Conservation (phyloP, 2,329 filamentous ascomycete genomes). For the Penicillium sp. region DNA sequence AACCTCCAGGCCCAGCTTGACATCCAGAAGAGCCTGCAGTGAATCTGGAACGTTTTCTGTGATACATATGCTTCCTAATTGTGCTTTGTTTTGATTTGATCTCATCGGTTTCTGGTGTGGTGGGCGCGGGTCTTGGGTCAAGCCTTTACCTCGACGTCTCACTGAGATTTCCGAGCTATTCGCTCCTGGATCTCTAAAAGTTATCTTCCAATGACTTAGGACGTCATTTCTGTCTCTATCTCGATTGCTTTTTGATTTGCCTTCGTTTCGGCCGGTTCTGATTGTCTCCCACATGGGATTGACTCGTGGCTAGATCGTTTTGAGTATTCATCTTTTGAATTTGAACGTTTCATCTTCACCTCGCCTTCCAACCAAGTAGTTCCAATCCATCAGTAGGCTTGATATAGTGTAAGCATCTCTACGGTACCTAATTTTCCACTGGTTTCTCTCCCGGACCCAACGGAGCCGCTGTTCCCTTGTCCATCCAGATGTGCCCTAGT, state of each 20-base stretch:
- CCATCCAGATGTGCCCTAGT: too few relatives aligned
- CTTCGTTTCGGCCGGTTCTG: slow-evolving; percentile 46
- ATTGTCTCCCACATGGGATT: slow-evolving; percentile 50
- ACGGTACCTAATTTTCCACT: too few relatives aligned
- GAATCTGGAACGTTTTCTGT: slow-evolving; percentile 9
- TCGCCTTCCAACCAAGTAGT: too few relatives aligned
- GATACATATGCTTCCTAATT: slow-evolving; percentile 8
- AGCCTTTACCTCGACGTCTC: slow-evolving; percentile 31
- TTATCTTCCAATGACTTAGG: slow-evolving; percentile 22
- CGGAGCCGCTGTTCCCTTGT: too few relatives aligned
- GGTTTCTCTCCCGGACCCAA: too few relatives aligned
- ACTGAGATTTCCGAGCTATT: slow-evolving; percentile 25
- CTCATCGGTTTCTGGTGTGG: slow-evolving; percentile 25
- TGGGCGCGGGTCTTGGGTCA: slow-evolving; percentile 36
- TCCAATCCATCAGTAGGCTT: too few relatives aligned
- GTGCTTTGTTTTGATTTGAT: slow-evolving; percentile 14
- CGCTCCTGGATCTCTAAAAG: slow-evolving; percentile 30
- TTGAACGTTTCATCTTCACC: not conserved
- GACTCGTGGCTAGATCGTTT: slow-evolving; percentile 55
- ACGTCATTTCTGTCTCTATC: slow-evolving; percentile 12
- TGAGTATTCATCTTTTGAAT: slow-evolving; percentile 16
- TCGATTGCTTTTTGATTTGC: slow-evolving; percentile 14
- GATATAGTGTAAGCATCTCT: too few relatives aligned
- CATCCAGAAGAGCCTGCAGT: slow-evolving; percentile 19
- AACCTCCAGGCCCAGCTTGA: slow-evolving; percentile 26